These are phyloP conservation scores for Plectosphaerella sp. DNA, from an alignment of 2,329 filamentous ascomycete species.

Conservation along the genomic window DNA sequence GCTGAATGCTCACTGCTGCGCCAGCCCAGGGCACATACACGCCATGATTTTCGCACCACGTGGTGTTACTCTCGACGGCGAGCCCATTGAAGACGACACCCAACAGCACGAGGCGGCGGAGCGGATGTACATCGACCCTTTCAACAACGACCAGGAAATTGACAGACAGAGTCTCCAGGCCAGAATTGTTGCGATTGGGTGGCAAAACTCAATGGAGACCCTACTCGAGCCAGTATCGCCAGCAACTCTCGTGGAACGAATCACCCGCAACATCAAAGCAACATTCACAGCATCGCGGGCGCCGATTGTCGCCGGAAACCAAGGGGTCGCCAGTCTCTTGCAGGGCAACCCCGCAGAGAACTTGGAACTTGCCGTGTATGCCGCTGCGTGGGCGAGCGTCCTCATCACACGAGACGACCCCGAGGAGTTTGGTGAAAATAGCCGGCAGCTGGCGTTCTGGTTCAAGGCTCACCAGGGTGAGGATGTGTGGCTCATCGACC, in stretches of 20 bases:
- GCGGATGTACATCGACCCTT: constrained; percentile 82
- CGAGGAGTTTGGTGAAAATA: constrained; percentile 10
- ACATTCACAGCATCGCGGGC: constrained; percentile 40
- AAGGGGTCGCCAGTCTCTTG: constrained; percentile 27
- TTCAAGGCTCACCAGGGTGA: constrained; percentile 48
- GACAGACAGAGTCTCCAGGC: constrained; percentile 51
- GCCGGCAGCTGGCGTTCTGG: constrained; percentile 25
- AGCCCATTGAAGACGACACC: constrained; percentile 21
- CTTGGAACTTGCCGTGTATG: constrained; percentile 60
- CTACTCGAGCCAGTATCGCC: constrained; percentile 63
- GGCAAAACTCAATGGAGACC: constrained; percentile 33
- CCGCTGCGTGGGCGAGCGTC: constrained; percentile 66
- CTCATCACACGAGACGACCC: constrained; percentile 39
- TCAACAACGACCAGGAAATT: constrained; percentile 65
- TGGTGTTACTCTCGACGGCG: constrained; percentile 57
- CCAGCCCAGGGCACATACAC: constrained; percentile 82
- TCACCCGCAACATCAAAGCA: constrained; percentile 75
- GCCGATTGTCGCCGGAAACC: neutral
- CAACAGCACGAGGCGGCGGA: constrained; percentile 26
- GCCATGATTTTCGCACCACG: constrained; percentile 64
- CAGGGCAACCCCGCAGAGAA: constrained; percentile 48
- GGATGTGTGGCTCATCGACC: constrained; percentile 67
- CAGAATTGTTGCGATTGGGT: constrained; percentile 49
- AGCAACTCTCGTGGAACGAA: constrained; percentile 67
- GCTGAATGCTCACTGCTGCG: constrained; percentile 72